A percentile compares a stretch with the other conserved stretches of the same genome.
Conservation (phyloP, 164 flowering plant species). For the Umbilicus rupestris region DNA sequence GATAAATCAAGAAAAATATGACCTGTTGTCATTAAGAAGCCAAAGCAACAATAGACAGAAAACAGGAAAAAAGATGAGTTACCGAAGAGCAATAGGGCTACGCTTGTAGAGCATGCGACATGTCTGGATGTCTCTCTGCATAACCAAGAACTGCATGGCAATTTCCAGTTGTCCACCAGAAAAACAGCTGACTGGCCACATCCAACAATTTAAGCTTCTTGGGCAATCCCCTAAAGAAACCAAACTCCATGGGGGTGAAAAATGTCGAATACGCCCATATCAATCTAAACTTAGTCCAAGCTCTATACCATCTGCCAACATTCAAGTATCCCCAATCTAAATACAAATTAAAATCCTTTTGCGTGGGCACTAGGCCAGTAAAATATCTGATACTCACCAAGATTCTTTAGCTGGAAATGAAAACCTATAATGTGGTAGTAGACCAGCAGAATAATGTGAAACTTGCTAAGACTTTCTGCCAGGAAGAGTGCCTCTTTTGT, state of each 20-base stretch:
- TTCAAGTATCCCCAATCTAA: background rate
- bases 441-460: no score
- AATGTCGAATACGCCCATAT: constrained; percentile 92
- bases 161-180: constrained; percentile 79
- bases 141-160: constrained; percentile 54
- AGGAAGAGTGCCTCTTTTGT: no score
- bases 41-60: background rate
- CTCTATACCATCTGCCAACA: constrained; percentile 66
- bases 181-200: constrained; percentile 68
- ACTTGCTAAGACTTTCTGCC: no score
- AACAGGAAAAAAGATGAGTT: constrained; percentile 7
- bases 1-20: background rate
- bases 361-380: no score
- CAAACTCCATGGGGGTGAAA: constrained; percentile 95
- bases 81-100: constrained; percentile 62
- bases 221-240: constrained; percentile 87
- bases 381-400: no score
- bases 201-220: constrained; percentile 55
- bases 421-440: no score
- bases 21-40: background rate
- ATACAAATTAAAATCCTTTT: no score
- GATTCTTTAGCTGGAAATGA: no score
- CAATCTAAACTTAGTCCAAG: constrained; percentile 66
- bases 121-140: constrained; percentile 65
- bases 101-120: constrained; percentile 59